Base-by-base conservation (phyloP, 495 filamentous ascomycete species). In the Neurospora tetraspora region DNA sequence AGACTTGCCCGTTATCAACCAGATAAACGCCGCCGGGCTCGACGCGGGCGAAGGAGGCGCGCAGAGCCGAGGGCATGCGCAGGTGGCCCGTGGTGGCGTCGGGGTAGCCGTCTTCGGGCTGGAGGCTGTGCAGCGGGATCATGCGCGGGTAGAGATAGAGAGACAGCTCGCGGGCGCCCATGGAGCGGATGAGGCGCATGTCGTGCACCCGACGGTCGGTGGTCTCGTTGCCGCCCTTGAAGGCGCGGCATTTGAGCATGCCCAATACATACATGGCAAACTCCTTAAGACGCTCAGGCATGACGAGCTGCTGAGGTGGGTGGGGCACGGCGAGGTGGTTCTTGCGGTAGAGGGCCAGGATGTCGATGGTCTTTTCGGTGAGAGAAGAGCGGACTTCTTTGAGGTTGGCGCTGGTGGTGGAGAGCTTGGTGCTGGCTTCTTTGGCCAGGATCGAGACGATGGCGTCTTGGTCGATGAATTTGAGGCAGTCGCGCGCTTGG, bases 231-330 rank as follows among this genome's bases (percentile, higher is more conserved):
- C 96, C 95, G 82, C 91, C 93, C 83, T 98, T 98, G 85, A 98
- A 93, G 39, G 95, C 93, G 70, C 96, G 89, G 36, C 89, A 95
- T 81, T 98, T 99, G 73, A 97, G 81, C 76, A 99, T 82, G 70
- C 91, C 90, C n/a, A 99, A 89, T 82, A 96, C 94, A 81, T 94
- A 98, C 95, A 99, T 97, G 70, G 90, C 89, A 78, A 98, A 96
- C 77, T 99, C 96, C 78, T 98, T 99, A 31, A 99, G 86, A 68
- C 94, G 92, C 81, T 99, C 96, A 0, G 96, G 96, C 78, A 99
- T 89, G 69, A 99, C 92, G 43, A 99, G 87, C 78, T 99, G 94
- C 14, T 94, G 93, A 9, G 96, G 93, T 10, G 96, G 94, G 77
- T 97, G 93, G 3, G 92, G 90, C 69, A 85, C 83, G 11, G 83